Conservation (phyloP, 1,284 basidiomycete genomes). For the Trametes pubescens region DNA sequence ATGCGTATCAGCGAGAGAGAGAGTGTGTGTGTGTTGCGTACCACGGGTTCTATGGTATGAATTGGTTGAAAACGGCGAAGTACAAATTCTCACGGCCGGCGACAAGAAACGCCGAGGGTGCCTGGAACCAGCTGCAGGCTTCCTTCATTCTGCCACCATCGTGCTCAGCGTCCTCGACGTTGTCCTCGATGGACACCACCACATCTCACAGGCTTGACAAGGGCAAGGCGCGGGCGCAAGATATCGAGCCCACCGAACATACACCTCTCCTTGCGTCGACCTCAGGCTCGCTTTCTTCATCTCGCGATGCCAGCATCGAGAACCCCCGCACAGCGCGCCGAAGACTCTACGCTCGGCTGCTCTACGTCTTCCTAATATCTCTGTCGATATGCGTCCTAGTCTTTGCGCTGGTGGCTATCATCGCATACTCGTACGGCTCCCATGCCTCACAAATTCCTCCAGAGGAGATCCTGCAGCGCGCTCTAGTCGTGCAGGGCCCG, state of each 20-base stretch:
- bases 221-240: slow-evolving; percentile 48
- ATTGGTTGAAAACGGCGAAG: too few relatives aligned
- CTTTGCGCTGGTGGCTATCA: slow-evolving; percentile 53
- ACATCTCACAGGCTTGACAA: slow-evolving; percentile 45
- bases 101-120: too few relatives aligned
- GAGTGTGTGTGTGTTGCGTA: too few relatives aligned
- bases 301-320: slow-evolving; percentile 36
- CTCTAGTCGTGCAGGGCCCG: slow-evolving; percentile 67
- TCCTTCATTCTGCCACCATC: neutral
- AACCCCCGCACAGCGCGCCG: slow-evolving; percentile 36
- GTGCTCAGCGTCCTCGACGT: neutral
- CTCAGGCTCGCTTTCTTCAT: slow-evolving; percentile 35
- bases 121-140: neutral
- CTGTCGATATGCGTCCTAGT: slow-evolving; percentile 51
- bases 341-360: slow-evolving; percentile 53
- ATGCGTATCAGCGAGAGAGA: too few relatives aligned
- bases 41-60: too few relatives aligned
- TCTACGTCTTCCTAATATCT: slow-evolving; percentile 56
- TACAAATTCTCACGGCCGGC: too few relatives aligned
- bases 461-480: slow-evolving; percentile 62
- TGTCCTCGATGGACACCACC: slow-evolving; percentile 26
- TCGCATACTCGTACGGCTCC: slow-evolving; percentile 71
- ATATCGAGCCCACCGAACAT: slow-evolving; percentile 49
- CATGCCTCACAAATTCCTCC: slow-evolving; percentile 60
- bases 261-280: slow-evolving; percentile 52